Evolutionary conservation across 2,329 filamentous ascomycete genomes (phyloP).

Genomic region (Thielaviopsis ethacetica): DNA sequence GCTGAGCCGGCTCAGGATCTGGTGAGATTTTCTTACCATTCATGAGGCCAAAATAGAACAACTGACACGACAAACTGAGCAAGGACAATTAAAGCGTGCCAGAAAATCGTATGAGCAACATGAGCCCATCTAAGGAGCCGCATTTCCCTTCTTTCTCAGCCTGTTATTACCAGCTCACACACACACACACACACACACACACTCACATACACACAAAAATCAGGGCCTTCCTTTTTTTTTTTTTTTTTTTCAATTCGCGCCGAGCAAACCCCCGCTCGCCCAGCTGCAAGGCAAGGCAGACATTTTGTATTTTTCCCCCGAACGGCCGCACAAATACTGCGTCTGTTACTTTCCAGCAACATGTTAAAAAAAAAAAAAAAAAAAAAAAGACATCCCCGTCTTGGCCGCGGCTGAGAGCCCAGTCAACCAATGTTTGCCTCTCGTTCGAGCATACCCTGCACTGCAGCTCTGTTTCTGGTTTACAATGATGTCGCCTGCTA

Average conservation of each 20-base stretch:
- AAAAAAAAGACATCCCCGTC: too few species aligned
- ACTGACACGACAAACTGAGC: not conserved
- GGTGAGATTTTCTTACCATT: not conserved
- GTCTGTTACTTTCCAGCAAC: too few species aligned
- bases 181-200: too few species aligned
- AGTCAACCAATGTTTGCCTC: too few species aligned
- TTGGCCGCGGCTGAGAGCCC: too few species aligned
- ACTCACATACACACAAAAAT: too few species aligned
- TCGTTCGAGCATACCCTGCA: too few species aligned
- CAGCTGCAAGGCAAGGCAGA: not conserved
- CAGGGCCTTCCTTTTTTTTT: too few species aligned
- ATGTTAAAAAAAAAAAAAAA: too few species aligned
- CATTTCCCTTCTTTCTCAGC: not conserved
- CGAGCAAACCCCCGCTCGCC: not conserved
- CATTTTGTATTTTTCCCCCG: not conserved
- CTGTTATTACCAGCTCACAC: not conserved
- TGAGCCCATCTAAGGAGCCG: not conserved
- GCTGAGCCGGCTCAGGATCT: not conserved
- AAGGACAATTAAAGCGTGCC: not conserved
- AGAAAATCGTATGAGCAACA: conserved; percentile 7
- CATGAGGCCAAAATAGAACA: not conserved
- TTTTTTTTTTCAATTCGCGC: not conserved
- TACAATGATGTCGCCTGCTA: too few species aligned
- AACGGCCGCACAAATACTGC: not conserved
- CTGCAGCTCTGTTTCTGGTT: too few species aligned